phyloP scores from a whole-genome alignment of 2,329 filamentous ascomycete genomes.

The Pezicula carpinea region DNA sequence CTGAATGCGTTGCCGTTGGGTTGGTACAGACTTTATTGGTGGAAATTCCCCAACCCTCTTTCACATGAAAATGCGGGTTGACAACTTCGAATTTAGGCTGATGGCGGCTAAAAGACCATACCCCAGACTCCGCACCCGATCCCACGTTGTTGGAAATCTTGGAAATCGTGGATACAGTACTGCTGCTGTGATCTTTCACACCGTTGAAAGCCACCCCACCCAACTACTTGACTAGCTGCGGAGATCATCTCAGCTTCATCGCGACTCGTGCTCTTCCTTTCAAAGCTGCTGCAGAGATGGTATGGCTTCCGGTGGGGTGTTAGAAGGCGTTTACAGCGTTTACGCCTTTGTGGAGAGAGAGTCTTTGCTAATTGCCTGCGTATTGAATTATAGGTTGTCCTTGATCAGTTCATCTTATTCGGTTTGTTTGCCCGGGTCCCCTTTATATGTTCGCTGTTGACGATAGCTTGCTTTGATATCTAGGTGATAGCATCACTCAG shows the following conservation, averaged over 20 bases:
- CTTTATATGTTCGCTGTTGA: not conserved
- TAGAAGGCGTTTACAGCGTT: no score
- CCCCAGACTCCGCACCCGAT: no score
- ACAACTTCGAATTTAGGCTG: not conserved
- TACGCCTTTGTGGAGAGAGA: not conserved
- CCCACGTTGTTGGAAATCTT: no score
- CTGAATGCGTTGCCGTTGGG: not conserved
- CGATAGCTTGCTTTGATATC: not conserved
- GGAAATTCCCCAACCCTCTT: not conserved
- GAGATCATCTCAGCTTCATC: no score
- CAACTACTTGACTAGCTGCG: no score
- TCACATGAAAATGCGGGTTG: not conserved
- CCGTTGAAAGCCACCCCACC: no score
- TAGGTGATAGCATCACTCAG: slow-evolving; percentile 24
- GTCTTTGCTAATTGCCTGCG: not conserved
- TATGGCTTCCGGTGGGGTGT: no score
- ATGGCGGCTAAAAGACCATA: not conserved
- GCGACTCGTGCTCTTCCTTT: no score
- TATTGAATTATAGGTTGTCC: not conserved
- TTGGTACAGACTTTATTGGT: not conserved
- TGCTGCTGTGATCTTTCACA: no score
- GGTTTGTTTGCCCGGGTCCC: slow-evolving; percentile 6
- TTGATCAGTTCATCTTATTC: slow-evolving; percentile 17
- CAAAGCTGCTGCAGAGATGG: no score
- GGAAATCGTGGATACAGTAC: no score